Conservation (phyloP, 1,284 basidiomycete species). For the Cutaneotrichosporon sp. region DNA sequence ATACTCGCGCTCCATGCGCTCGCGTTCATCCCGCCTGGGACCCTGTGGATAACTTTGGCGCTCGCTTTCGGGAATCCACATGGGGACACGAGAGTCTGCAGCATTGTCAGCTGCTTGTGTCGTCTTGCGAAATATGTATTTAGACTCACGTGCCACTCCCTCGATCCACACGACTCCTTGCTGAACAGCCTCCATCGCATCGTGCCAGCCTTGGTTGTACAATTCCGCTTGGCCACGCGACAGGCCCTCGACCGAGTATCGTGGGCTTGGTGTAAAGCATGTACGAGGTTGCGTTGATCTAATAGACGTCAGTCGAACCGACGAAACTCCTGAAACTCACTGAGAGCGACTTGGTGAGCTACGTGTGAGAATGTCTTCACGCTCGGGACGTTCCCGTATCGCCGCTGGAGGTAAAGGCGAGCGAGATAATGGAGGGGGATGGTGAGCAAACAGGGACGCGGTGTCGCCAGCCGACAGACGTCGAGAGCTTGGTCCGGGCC, state of each 20-base stretch:
- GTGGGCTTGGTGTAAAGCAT: slow-evolving; percentile 8
- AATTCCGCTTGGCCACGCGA: neutral
- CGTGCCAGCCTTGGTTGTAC: slow-evolving; percentile 7
- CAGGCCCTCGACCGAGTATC: neutral
- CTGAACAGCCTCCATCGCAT: slow-evolving; percentile 9
- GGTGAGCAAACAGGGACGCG: too few relatives aligned
- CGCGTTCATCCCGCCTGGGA: too few relatives aligned
- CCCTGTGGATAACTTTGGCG: neutral
- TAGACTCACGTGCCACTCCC: slow-evolving; percentile 8
- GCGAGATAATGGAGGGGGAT: too few relatives aligned
- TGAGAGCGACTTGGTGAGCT: neutral
- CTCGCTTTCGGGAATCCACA: neutral
- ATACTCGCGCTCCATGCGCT: too few relatives aligned
- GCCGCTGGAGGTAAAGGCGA: neutral
- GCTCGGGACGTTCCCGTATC: neutral
- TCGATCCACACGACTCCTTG: slow-evolving; percentile 12
- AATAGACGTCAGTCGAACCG: neutral
- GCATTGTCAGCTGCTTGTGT: neutral
- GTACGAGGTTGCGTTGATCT: neutral
- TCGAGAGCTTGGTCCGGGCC: too few relatives aligned
- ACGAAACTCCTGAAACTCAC: neutral
- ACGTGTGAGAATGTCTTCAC: neutral
- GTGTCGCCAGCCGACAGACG: too few relatives aligned
- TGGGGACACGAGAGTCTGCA: neutral
- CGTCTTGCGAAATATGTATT: neutral